These are phyloP conservation scores for Cucurbita ficifolia DNA, from an alignment of 306 rosid genomes.

Conservation along the genomic window DNA sequence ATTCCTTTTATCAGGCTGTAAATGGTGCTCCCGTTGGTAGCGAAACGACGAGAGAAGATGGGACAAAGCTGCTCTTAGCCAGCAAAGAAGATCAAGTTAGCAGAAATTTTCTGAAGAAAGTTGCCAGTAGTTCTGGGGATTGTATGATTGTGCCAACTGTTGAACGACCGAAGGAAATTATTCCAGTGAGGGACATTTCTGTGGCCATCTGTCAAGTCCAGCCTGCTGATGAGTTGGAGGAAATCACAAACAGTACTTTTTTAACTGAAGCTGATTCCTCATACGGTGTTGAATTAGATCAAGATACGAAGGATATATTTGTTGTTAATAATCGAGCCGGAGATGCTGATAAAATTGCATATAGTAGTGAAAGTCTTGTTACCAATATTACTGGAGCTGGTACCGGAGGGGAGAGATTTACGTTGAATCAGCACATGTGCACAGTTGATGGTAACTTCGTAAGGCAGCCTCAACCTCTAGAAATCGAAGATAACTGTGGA, in stretches of 20 bases:
- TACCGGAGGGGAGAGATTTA: constrained; percentile 21
- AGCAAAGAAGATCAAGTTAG: constrained; percentile 17
- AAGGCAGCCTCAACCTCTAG: constrained; percentile 3
- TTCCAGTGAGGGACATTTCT: constrained; percentile 31
- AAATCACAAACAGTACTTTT: constrained; percentile 16
- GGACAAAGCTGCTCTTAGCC: constrained; percentile 1
- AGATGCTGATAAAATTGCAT: constrained; percentile 13
- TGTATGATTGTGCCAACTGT: neutral
- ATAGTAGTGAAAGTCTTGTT: constrained; percentile 12
- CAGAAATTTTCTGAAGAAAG: constrained; percentile 11
- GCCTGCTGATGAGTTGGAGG: constrained; percentile 18
- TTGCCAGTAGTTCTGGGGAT: constrained; percentile 1
- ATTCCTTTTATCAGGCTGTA: constrained; percentile 8
- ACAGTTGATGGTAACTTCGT: constrained; percentile 9
- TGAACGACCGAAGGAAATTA: constrained; percentile 13
- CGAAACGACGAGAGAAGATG: constrained; percentile 13
- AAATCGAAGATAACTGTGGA: constrained; percentile 15
- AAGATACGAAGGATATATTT: constrained; percentile 12
- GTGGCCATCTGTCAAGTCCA: constrained; percentile 29
- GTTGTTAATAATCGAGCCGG: constrained; percentile 14
- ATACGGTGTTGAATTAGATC: constrained; percentile 8
- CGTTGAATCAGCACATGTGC: constrained; percentile 8
- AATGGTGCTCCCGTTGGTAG: constrained; percentile 6
- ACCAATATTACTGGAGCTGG: constrained; percentile 7
- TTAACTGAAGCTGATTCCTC: constrained; percentile 7